Evolutionary conservation across 495 filamentous ascomycete genomes (phyloP).

Genomic region (Daldinia childiae): DNA sequence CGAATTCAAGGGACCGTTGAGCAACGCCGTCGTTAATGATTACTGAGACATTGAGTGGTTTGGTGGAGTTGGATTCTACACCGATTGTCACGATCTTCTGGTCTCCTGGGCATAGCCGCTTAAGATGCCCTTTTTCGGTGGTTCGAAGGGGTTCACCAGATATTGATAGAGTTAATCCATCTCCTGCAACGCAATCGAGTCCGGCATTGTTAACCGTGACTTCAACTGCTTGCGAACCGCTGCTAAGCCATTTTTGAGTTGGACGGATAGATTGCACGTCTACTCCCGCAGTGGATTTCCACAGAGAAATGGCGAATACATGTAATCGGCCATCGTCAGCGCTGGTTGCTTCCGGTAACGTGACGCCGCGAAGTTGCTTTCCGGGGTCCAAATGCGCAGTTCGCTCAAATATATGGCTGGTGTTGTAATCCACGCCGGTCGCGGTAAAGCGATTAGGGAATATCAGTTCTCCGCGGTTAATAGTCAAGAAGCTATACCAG

Average conservation of each 20-base stretch:
- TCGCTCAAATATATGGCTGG: conserved; percentile 62
- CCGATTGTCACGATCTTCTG: conserved; percentile 60
- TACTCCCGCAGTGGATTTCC: conserved; percentile 28
- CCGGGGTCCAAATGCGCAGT: conserved; percentile 58
- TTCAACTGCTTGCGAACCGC: conserved; percentile 62
- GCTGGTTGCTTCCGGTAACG: conserved; percentile 50
- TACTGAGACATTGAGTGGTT: conserved; percentile 24
- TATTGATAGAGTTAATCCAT: conserved; percentile 51
- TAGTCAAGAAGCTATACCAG: conserved; percentile 60
- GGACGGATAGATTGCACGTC: conserved; percentile 61
- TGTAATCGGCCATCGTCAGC: conserved; percentile 51
- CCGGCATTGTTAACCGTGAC: conserved; percentile 62
- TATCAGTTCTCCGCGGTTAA: conserved; percentile 60
- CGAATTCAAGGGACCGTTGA: conserved; percentile 9
- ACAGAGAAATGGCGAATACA: conserved; percentile 57
- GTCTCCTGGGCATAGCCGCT: conserved; percentile 62
- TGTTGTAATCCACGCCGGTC: conserved; percentile 58
- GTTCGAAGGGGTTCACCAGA: conserved; percentile 52
- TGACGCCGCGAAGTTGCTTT: conserved; percentile 55
- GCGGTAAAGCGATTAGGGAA: conserved; percentile 60
- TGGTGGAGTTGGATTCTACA: conserved; percentile 44
- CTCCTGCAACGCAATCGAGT: conserved; percentile 50
- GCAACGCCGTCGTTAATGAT: conserved; percentile 10
- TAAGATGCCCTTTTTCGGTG: conserved; percentile 52
- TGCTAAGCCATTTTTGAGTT: conserved; percentile 59